Base-by-base conservation (phyloP, 106 monocot species). In the Platanthera guangdongensis region DNA sequence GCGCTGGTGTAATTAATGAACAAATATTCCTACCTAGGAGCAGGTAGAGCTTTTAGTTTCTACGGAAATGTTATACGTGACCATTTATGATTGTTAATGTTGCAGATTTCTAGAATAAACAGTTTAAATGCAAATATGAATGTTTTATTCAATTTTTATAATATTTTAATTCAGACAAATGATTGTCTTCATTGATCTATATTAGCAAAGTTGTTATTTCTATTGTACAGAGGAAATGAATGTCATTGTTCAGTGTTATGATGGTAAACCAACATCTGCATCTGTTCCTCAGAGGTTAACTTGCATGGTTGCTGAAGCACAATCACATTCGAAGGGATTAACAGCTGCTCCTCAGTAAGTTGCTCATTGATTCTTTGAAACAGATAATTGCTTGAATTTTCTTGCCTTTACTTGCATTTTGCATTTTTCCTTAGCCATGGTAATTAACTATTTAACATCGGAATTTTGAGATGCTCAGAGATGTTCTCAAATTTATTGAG, bases 261-360 rank as follows among this genome's bases (percentile, higher is more conserved):
- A 97, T 82, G 93, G 82, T 77, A 91, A 88, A 64, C 86, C 87
- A 22, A 91, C 91, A 91, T 97, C 96, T 82, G 93, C 90, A 51
- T 85, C 96, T 53, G 86, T 97, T 80, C 96, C 96, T 55, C 78
- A 75, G 22, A 85, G 93, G 47, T 89, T 97, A 45, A 91, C 88
- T 81, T 97, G 93, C 68, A 97, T 80, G 25, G 96, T 97, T 81
- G 89, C 85, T 82, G 87, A 97, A 84, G 93, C 93, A 63, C 96
- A 85, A 62, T 79, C 93, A 64, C 74, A 85, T 74, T 57, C 89
- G 8, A 97, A 93, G 86, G 96, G 96, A 18, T 82, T 87, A 80
- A 89, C 88, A 32, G 89, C 84, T 76, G 65, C 79, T 79, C 96
- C 96, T 82, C 91, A 93, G 96, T 96, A 87, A 85, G 87, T 87